A percentile compares a stretch with the other conserved stretches of the same genome.
Conservation (phyloP, 129 eudicot species). For the Pseudognaphalium luteoalbum region DNA sequence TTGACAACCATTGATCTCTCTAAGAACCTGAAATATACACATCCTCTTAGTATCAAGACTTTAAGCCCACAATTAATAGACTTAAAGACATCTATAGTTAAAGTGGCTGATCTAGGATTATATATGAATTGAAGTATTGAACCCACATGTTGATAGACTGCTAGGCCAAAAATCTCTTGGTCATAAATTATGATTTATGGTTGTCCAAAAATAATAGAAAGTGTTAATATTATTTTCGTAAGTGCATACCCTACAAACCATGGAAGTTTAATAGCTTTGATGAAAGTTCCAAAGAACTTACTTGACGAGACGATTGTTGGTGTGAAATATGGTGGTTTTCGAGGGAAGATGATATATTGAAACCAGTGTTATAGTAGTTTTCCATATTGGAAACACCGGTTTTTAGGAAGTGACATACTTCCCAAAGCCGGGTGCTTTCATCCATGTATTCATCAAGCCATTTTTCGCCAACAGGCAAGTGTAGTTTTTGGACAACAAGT, state of each 20-base stretch:
- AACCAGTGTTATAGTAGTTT: conserved; percentile 54
- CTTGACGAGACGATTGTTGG: conserved; percentile 66
- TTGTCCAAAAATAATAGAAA: too few relatives aligned
- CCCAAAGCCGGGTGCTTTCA: conserved; percentile 73
- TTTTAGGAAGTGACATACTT: conserved; percentile 64
- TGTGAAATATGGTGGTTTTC: conserved; percentile 44
- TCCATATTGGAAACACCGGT: conserved; percentile 58
- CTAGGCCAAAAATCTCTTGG: too few relatives aligned
- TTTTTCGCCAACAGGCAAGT: conserved; percentile 64
- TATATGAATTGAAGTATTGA: too few relatives aligned
- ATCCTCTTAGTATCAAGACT: too few relatives aligned
- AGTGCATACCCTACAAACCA: too few relatives aligned
- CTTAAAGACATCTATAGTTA: too few relatives aligned
- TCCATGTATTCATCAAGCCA: conserved; percentile 86
- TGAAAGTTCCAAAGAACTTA: conserved; percentile 1
- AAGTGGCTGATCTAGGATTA: too few relatives aligned
- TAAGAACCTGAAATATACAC: conserved; percentile 43
- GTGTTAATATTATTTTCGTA: too few relatives aligned
- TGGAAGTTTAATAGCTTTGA: too few relatives aligned
- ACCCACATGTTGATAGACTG: too few relatives aligned
- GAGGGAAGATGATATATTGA: conserved; percentile 51
- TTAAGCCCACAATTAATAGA: too few relatives aligned
- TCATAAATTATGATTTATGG: too few relatives aligned
- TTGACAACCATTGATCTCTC: conserved; percentile 57
- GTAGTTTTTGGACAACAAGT: conserved; percentile 61